phyloP scores from a whole-genome alignment of 148 eudicot species.

The Cornus controversa region DNA sequence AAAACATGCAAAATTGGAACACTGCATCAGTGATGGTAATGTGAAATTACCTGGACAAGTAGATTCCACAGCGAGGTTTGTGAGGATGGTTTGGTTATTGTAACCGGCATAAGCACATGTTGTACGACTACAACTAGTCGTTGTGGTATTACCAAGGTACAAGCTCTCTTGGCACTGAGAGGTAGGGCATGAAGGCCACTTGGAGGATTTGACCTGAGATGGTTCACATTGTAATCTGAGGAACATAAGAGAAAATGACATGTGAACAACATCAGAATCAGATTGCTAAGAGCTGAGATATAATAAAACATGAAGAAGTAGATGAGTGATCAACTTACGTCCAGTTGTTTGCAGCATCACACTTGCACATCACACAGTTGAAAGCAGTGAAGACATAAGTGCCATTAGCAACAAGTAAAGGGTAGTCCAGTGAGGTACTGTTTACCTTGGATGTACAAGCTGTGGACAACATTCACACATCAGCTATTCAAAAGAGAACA shows the following conservation, averaged over 20 bases:
- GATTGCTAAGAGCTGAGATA: neutral
- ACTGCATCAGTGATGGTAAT: neutral
- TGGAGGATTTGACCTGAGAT: conserved; percentile 43
- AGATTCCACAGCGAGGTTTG: conserved; percentile 30
- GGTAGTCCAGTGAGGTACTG: conserved; percentile 59
- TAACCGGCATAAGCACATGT: conserved; percentile 78
- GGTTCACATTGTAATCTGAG: conserved; percentile 65
- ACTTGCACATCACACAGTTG: conserved; percentile 72
- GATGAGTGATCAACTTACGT: conserved; percentile 41
- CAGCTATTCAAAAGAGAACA: neutral
- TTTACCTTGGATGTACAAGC: conserved; percentile 63
- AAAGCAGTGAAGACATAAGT: conserved; percentile 63
- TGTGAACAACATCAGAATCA: neutral
- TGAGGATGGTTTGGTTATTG: conserved; percentile 38
- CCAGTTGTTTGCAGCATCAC: conserved; percentile 54
- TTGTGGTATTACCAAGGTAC: conserved; percentile 43
- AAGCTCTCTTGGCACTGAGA: conserved; percentile 38
- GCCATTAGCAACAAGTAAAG: conserved; percentile 60
- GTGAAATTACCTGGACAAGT: conserved; percentile 62
- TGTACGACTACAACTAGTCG: conserved; percentile 43
- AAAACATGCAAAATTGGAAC: neutral
- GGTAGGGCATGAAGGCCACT: conserved; percentile 48
- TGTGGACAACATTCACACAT: conserved; percentile 26
- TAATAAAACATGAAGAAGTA: neutral
- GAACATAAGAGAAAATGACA: neutral